These are phyloP conservation scores for Abortiporus biennis DNA, from an alignment of 1,284 basidiomycete species.

Conservation along the genomic window DNA sequence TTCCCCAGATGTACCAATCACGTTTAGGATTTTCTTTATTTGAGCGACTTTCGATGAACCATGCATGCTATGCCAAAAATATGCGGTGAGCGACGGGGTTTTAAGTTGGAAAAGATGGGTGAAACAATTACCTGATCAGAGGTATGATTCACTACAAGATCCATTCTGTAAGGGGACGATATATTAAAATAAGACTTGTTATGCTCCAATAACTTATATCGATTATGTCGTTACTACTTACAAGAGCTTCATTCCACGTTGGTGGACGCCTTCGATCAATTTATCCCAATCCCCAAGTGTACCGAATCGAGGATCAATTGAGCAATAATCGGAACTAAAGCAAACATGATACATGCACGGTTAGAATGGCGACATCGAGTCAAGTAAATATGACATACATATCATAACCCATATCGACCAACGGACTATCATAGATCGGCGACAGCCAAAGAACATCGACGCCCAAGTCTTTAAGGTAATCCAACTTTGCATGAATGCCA, in stretches of 20 bases:
- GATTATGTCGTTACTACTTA: conserved; percentile 27
- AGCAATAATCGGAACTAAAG: conserved; percentile 59
- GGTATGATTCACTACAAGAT: conserved; percentile 79
- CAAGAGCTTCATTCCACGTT: conserved; percentile 68
- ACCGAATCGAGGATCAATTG: conserved; percentile 70
- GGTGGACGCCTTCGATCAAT: conserved; percentile 52
- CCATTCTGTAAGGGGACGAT: conserved; percentile 41
- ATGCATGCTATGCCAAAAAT: conserved; percentile 70
- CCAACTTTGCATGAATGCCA: conserved; percentile 60
- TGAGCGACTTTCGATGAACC: conserved; percentile 66
- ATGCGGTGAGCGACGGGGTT: no score
- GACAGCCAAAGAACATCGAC: conserved; percentile 72
- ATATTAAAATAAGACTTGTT: neutral
- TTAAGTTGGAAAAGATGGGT: no score
- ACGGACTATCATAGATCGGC: conserved; percentile 68
- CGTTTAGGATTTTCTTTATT: conserved; percentile 55
- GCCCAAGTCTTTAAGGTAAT: conserved; percentile 67
- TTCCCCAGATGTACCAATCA: conserved; percentile 75
- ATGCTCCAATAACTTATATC: no score
- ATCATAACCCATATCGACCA: conserved; percentile 73
- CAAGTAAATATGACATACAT: conserved; percentile 42
- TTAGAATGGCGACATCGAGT: neutral
- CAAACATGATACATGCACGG: neutral
- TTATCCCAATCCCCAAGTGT: conserved; percentile 70
- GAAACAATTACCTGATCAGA: conserved; percentile 51